Conservation (phyloP, 345 rosid species). For the Citrus maxima region DNA sequence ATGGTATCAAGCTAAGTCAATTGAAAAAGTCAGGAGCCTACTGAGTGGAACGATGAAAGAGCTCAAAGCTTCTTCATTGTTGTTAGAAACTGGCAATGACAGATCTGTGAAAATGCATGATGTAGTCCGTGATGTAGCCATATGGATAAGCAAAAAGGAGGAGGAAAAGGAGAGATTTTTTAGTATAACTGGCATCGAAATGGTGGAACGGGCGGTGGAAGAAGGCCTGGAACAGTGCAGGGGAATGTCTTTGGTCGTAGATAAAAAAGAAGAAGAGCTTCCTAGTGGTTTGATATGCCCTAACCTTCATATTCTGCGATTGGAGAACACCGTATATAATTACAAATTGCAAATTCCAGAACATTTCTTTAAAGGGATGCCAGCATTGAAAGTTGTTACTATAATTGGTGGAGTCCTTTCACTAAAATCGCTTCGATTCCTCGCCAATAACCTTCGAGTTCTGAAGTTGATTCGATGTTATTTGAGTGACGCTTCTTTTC, state of each 20-base stretch:
- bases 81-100: background rate
- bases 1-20: background rate
- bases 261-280: background rate
- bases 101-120: constrained; percentile 14
- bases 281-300: background rate
- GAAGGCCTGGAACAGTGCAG: background rate
- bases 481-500: background rate
- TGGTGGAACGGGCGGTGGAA: background rate
- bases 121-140: background rate
- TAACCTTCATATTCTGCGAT: background rate
- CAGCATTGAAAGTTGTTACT: too few species aligned
- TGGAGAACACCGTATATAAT: background rate
- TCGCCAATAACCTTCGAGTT: background rate
- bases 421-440: background rate
- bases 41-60: background rate
- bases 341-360: too few species aligned
- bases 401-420: too few species aligned
- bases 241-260: background rate
- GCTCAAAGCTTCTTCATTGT: background rate
- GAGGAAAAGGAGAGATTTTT: too few species aligned
- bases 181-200: too few species aligned
- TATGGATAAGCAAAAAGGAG: too few species aligned
- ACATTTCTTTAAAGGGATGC: too few species aligned
- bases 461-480: background rate
- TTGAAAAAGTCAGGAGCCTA: background rate